Base-by-base conservation (phyloP, 1,284 basidiomycete species). In the Cystobasidium slooffiae region DNA sequence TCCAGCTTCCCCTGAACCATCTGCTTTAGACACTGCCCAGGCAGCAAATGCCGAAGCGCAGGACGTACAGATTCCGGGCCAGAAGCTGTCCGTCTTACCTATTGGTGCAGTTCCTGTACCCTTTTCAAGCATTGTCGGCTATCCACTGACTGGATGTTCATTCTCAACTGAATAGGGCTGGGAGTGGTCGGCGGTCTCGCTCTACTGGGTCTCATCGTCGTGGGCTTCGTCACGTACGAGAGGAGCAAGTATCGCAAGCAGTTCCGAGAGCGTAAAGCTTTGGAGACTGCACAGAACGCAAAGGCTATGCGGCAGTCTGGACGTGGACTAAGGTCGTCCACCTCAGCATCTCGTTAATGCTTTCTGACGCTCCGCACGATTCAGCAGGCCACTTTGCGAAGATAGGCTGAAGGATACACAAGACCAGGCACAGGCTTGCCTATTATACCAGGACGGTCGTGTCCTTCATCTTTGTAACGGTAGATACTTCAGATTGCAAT, bases 161-260 rank as follows among this genome's bases (percentile, higher is more conserved):
- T 20, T 39, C 31, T 31, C 31, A 5, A 31, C 31, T 31, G 31
- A 31, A 16, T 53, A 68, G 53, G 53, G 18, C 52, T 73, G 16
- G 62, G 61, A 20, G 59, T 73, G 12, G 56, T 66, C 22, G 63
- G 70, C 6, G 41, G 49, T 49, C 62, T 73, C 20, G 52, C 43
- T 14, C 39, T 49, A 3, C 62, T 73, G 14, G 70, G 39, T 8
- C 62, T 73, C 39, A 55, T 59, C 46, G 69, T 59, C 61, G 62
- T 73, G 41, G 62, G 49, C 52, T 73, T 37, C 24, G 62, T 59
- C 47, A 73, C 70, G 41, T 73, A 66, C 16, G 70, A 73, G 41
- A 20, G 70, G 12, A 41, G 37, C 37, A 73, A 66, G 55, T 73
- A 73, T 51, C 62, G 70, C 7, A 16, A 39, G 22, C 70, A 73